Percentiles rank a stretch among this genome's conserved stretches.
Conservation (phyloP, 2,329 filamentous ascomycete species). For the Lecanicillium sp. region DNA sequence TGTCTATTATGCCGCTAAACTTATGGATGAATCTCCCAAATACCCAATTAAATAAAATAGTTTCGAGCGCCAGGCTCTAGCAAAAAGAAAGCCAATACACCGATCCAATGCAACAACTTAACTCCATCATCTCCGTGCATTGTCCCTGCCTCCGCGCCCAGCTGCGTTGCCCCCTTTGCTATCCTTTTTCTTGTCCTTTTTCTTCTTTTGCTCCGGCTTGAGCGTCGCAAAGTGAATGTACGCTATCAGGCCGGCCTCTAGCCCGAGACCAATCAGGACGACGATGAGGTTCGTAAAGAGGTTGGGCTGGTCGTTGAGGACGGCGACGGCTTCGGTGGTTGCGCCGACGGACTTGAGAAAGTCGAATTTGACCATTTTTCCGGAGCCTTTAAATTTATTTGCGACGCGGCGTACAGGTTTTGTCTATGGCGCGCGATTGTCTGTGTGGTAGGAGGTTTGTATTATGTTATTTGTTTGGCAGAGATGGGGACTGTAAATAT, state of each 20-base stretch:
- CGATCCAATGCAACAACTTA: neutral
- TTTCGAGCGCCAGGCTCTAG: neutral
- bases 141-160: conserved; percentile 13
- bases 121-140: neutral
- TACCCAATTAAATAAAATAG: too few species aligned
- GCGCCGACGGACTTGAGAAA: conserved; percentile 51
- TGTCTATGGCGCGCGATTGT: too few species aligned
- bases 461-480: too few species aligned
- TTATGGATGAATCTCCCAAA: too few species aligned
- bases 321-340: conserved; percentile 48
- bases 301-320: conserved; percentile 53
- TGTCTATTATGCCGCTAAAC: too few species aligned
- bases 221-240: conserved; percentile 53
- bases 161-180: conserved; percentile 24
- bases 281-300: conserved; percentile 50
- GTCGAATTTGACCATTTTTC: conserved; percentile 44
- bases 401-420: too few species aligned
- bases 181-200: conserved; percentile 34
- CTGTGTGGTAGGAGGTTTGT: too few species aligned
- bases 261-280: conserved; percentile 40
- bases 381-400: conserved; percentile 9
- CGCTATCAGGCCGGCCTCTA: conserved; percentile 42
- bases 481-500: too few species aligned
- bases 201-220: conserved; percentile 53
- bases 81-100: neutral